Evolutionary conservation across 2,329 filamentous ascomycete species (phyloP).

Genomic region (Ophiosphaerella herpotricha): DNA sequence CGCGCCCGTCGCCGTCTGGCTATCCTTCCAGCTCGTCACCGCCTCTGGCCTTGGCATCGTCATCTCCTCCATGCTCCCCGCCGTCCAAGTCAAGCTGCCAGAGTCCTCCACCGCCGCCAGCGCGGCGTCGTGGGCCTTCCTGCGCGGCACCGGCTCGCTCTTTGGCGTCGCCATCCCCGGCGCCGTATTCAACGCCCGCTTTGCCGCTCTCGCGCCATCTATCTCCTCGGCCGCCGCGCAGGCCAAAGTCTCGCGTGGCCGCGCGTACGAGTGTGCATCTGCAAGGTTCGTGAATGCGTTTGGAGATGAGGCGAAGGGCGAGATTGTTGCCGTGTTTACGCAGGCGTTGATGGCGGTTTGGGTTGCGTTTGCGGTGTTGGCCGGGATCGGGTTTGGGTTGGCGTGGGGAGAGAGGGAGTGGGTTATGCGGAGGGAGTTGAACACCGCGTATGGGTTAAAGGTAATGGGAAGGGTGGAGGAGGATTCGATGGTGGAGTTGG

Average conservation of each 20-base stretch:
- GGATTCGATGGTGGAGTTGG: neutral
- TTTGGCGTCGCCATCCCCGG: constrained; percentile 37
- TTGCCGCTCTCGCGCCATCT: constrained; percentile 12
- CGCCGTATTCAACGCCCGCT: constrained; percentile 36
- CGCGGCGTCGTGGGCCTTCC: constrained; percentile 35
- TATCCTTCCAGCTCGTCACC: constrained; percentile 29
- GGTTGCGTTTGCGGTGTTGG: constrained; percentile 42
- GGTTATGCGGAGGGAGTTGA: constrained; percentile 44
- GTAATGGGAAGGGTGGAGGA: constrained; percentile 8
- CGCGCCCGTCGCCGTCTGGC: constrained; percentile 18
- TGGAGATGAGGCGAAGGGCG: constrained; percentile 6
- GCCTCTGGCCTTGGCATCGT: constrained; percentile 32
- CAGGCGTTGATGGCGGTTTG: constrained; percentile 46
- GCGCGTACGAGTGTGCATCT: constrained; percentile 35
- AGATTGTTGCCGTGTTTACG: constrained; percentile 44
- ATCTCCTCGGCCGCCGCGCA: constrained; percentile 14
- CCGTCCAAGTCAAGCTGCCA: constrained; percentile 33
- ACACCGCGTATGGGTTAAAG: constrained; percentile 49
- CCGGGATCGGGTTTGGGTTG: constrained; percentile 39
- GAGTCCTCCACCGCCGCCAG: constrained; percentile 26
- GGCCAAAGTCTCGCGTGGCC: constrained; percentile 17
- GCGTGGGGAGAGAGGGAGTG: constrained; percentile 45
- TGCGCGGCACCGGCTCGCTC: constrained; percentile 33
- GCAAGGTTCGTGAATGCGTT: constrained; percentile 26
- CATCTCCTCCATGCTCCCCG: constrained; percentile 34